Evolutionary conservation across 192 early-diverging fungal species (phyloP), one percentile per base, ranked within the genome.

Genomic region (Podila verticillata): DNA sequence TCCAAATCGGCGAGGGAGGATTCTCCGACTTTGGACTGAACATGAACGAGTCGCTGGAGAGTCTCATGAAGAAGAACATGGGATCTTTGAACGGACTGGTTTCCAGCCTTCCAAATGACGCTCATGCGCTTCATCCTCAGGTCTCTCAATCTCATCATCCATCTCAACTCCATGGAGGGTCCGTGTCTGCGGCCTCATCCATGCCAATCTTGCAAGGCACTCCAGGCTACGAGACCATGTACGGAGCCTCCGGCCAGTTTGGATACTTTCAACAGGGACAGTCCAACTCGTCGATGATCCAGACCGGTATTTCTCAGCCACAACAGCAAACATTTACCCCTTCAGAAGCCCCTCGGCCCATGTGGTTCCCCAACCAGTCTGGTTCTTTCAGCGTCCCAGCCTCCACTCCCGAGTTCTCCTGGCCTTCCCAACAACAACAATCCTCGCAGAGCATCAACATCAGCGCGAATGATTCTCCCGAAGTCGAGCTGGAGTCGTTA

Each of bases 11-110:
- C 17, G 35, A 63, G 7, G 24, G 34, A 20, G 35, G 58, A 8
- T 70, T 70, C 49, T 20, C 31, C 4, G 62, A 68, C 19, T 66
- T 70, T 36, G 72, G 59, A 22, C 31, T 74, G 44, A 28, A 54
- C 31, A 66, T 65, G 74, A 32, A 54, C 29, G 74, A 78, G 34
- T 70, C 74, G 2, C 6, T 70, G 31, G 74, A 78, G 29, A 34
- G 44, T 6, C 35, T 78, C 19, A 78, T 78, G 74, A 70, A 70
- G 63, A 78, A 61, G 68, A 78, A 65, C 68, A 31, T 78, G 24
- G 68, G 68, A 32, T 48, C 67, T 5, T 61, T 70, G 48, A 57
- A 57, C 7, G 51, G 26, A 1, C 39, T 75, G 22, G 44, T 61
- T 36, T 20, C 32, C 26, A 59, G 29, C 44, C 17, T 59, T 17